Percentiles rank a stretch among this genome's conserved stretches.
These are phyloP conservation scores for Pyronema domesticum DNA, from an alignment of 495 filamentous ascomycete genomes.

Conservation along the genomic window DNA sequence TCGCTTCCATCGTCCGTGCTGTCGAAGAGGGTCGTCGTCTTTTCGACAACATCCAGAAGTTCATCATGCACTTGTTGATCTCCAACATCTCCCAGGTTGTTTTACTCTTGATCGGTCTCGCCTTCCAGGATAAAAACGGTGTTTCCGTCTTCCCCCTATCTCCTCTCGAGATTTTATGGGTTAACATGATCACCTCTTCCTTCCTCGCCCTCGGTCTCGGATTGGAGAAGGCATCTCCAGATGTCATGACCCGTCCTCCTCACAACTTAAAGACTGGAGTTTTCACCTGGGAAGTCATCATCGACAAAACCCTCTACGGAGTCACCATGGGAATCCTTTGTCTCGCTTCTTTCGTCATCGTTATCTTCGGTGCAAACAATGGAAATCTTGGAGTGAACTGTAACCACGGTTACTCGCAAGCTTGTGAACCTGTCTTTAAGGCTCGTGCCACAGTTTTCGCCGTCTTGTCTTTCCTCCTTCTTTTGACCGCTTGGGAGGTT, in stretches of 20 bases:
- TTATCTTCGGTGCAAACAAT: conserved; percentile 32
- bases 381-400: conserved; percentile 33
- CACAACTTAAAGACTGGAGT: conserved; percentile 34
- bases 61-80: conserved; percentile 40
- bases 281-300: conserved; percentile 39
- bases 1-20: conserved; percentile 56
- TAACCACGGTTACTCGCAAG: conserved; percentile 31
- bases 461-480: conserved; percentile 39
- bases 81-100: conserved; percentile 41
- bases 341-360: conserved; percentile 34
- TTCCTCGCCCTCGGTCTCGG: conserved; percentile 41
- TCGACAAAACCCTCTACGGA: conserved; percentile 42
- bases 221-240: conserved; percentile 38
- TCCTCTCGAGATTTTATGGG: conserved; percentile 42
- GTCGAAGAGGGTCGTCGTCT: conserved; percentile 44
- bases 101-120: conserved; percentile 38
- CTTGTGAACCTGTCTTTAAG: conserved; percentile 38
- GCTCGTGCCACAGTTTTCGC: conserved; percentile 56
- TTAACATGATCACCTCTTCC: conserved; percentile 44
- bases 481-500: conserved; percentile 42
- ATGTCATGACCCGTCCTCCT: conserved; percentile 38
- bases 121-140: conserved; percentile 33
- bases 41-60: conserved; percentile 58
- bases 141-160: conserved; percentile 40
- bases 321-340: conserved; percentile 38